phyloP scores from a whole-genome alignment of 2,329 filamentous ascomycete species.

The Exophiala oligosperma region DNA sequence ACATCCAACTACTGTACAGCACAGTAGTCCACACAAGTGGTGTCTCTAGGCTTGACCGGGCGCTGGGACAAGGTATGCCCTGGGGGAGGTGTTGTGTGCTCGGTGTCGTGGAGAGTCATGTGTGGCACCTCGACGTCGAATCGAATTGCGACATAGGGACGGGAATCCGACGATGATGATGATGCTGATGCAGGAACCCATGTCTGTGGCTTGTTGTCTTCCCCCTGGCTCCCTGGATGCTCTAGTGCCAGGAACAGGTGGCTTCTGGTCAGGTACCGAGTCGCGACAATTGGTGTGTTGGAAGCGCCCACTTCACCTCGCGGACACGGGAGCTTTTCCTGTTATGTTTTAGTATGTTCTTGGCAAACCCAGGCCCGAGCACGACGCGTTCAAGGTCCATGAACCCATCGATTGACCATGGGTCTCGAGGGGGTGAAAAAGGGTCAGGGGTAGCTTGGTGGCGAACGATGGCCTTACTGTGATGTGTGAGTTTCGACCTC shows the following conservation, averaged over 20 bases:
- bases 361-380: background rate
- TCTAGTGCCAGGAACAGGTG: slow-evolving; percentile 4
- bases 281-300: slow-evolving; percentile 2
- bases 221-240: slow-evolving; percentile 3
- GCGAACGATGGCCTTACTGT: no score
- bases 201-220: slow-evolving; percentile 13
- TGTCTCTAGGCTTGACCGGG: no score
- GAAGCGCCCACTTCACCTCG: background rate
- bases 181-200: background rate
- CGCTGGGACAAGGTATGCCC: background rate
- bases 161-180: no score
- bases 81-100: background rate
- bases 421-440: background rate
- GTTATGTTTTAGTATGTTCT: background rate
- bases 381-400: background rate
- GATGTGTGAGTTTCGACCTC: no score
- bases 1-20: background rate
- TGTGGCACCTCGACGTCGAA: slow-evolving; percentile 6
- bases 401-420: background rate
- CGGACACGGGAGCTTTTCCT: background rate
- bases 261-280: slow-evolving; percentile 2
- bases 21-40: no score
- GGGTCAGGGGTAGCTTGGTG: no score
- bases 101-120: background rate
- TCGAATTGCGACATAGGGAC: slow-evolving; percentile 3